Base-by-base conservation (phyloP, 2,329 filamentous ascomycete genomes). In the Penicillium sp. region DNA sequence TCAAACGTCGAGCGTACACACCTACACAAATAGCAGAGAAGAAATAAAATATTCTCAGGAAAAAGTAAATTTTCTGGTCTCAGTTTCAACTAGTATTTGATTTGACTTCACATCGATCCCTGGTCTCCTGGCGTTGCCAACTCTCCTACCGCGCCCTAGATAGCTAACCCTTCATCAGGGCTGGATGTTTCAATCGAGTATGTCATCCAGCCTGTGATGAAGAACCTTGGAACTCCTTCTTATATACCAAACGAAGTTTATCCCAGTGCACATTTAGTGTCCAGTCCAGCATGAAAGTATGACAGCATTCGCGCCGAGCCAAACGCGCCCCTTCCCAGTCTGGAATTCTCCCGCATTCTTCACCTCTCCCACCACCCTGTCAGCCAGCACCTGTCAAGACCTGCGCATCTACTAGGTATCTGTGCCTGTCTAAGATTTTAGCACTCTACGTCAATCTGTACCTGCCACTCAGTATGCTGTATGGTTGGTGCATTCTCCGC, bases 361-460 rank as follows among this genome's bases (percentile, higher is more conserved):
- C 55, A 53, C 55, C 30, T 33, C 16, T 35, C 16, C 30, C 30
- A 35, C 12, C 30, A 35, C 30, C 30, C 30, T 35, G 30, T 35
- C 30, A 35, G 26, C 14, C 30, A n/a, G n/a, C n/a, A n/a, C n/a
- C n/a, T n/a, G n/a, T n/a, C n/a, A n/a, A n/a, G n/a, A n/a, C n/a
- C n/a, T n/a, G n/a, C n/a, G n/a, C n/a, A n/a, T n/a, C n/a, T n/a
- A n/a, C n/a, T n/a, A n/a, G n/a, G n/a, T n/a, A n/a, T n/a, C n/a
- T n/a, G n/a, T n/a, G 20, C 42, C 18, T 18, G 9, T 23, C 18
- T 47, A n/a, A 38, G 9, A 18, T 55, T 26, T 46, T 21, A 20
- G 20, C 28, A n/a, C 26, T 47, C 28, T 35, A 20, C 30, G 28
- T 47, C n/a, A 16, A 5, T n/a, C n/a, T 81, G 69, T 58, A 20